Evolutionary conservation across 345 rosid genomes (phyloP).

Genomic region (Arabidopsis arenosa): DNA sequence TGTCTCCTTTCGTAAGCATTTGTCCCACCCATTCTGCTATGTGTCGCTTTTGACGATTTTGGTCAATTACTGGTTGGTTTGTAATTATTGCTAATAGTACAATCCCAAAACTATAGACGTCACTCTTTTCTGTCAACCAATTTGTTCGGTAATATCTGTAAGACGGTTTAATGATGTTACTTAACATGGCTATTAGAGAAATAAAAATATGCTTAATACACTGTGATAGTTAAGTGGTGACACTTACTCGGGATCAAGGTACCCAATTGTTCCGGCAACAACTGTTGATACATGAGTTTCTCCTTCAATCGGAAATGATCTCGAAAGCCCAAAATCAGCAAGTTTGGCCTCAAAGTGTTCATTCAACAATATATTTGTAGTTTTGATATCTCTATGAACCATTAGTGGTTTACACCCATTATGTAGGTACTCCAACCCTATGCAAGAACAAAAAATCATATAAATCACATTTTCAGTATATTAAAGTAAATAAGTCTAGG

Average conservation of each 20-base stretch:
- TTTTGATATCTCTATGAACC: conserved; percentile 32
- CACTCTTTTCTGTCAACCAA: conserved; percentile 50
- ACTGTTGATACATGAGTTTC: conserved; percentile 31
- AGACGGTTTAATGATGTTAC: not conserved
- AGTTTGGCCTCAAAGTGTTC: conserved; percentile 52
- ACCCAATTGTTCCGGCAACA: conserved; percentile 32
- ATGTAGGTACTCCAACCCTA: conserved; percentile 29
- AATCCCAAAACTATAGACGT: conserved; percentile 58
- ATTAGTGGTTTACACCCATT: conserved; percentile 32
- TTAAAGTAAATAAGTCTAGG: not conserved
- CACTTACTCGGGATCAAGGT: conserved; percentile 36
- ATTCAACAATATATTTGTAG: conserved; percentile 48
- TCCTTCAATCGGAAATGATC: conserved; percentile 15
- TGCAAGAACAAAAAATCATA: too few species aligned
- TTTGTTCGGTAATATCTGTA: conserved; percentile 30
- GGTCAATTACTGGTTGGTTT: conserved; percentile 39
- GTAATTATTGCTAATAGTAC: conserved; percentile 51
- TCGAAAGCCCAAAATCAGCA: conserved; percentile 34
- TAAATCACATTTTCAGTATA: not conserved
- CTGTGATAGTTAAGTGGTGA: not conserved
- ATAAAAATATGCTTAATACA: not conserved
- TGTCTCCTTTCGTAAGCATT: conserved; percentile 46
- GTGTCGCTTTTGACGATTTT: conserved; percentile 25
- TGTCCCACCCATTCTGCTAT: conserved; percentile 45
- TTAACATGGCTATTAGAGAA: not conserved